Base-by-base conservation (phyloP, 2,329 filamentous ascomycete species). In the Truncatella angustata region DNA sequence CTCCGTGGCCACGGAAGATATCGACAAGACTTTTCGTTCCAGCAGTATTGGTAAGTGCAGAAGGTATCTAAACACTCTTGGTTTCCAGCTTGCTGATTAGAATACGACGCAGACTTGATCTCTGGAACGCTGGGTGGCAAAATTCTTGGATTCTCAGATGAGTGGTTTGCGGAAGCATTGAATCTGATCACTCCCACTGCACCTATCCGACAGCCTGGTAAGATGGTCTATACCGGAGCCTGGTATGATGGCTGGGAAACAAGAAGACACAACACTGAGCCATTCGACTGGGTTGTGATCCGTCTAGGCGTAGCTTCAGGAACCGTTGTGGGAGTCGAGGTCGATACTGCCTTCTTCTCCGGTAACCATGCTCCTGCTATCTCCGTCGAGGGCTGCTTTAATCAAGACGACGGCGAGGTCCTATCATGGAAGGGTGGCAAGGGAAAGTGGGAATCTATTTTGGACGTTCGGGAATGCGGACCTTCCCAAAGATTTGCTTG, bases 321-420 rank as follows among this genome's bases (percentile, higher is more conserved):
- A 43, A 86, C 78, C 14, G 81, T 93, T 24, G 79, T 82, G 54
- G 90, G 90, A 14, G 75, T 92, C 44, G 90, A 93, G 71, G 79
- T 93, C 57, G 88, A 93, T 71, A 93, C 90, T 3, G 84, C 87
- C 46, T 90, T 86, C 74, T 94, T 93, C 77, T 85, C 81, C 54
- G 90, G 90, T 54, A 93, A 93, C 72, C 86, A 93, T 65, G 90
- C 89, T 5, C 89, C 89, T 1, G 86, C 85, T 58, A 83, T 92
- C 63, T 89, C 85, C 0, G 86, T 94, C 16, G 85, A 93, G 67
- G 90, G 87, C 42, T 84, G 84, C 66, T 91, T 90, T 71, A 81
- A 76, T 58, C 73, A 76, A 20, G 75, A 82, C 59, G 85, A 88
- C 58, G 78, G 81, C 32, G 81, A 87, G 56, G 83, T 90, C 10